These are phyloP conservation scores for Abelmoschus esculentus DNA, from an alignment of 345 rosid genomes.

Conservation along the genomic window DNA sequence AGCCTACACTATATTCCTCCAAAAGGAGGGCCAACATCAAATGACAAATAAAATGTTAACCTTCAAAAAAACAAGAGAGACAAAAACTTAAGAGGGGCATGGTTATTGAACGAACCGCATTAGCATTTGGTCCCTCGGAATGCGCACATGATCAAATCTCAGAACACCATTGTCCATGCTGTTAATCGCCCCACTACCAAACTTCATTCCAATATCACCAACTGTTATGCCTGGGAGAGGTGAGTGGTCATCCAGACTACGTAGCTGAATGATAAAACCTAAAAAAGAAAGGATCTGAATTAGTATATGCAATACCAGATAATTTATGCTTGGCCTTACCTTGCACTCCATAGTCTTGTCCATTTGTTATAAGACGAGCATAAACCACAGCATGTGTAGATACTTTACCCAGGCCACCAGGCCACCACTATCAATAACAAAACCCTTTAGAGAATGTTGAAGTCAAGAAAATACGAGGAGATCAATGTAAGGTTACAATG, in stretches of 20 bases:
- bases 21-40: too few relatives aligned
- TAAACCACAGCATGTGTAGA: constrained; percentile 92
- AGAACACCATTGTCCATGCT: constrained; percentile 93
- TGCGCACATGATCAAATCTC: constrained; percentile 83
- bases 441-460: constrained; percentile 3
- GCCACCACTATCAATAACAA: constrained; percentile 80
- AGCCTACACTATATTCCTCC: too few relatives aligned
- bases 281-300: constrained; percentile 21
- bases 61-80: too few relatives aligned
- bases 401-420: constrained; percentile 91
- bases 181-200: constrained; percentile 91
- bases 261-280: constrained; percentile 95
- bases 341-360: constrained; percentile 79
- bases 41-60: too few relatives aligned
- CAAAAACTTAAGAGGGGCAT: background rate
- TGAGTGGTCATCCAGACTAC: constrained; percentile 88
- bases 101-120: constrained; percentile 56
- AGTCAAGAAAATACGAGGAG: background rate
- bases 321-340: constrained; percentile 34
- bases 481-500: background rate
- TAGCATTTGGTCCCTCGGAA: constrained; percentile 92
- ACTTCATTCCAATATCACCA: constrained; percentile 93
- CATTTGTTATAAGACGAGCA: constrained; percentile 75
- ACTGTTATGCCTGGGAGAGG: constrained; percentile 90
- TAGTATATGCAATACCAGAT: constrained; percentile 6